Evolutionary conservation across 2,329 filamentous ascomycete genomes (phyloP).

Genomic region (Tolypocladium inflatum): DNA sequence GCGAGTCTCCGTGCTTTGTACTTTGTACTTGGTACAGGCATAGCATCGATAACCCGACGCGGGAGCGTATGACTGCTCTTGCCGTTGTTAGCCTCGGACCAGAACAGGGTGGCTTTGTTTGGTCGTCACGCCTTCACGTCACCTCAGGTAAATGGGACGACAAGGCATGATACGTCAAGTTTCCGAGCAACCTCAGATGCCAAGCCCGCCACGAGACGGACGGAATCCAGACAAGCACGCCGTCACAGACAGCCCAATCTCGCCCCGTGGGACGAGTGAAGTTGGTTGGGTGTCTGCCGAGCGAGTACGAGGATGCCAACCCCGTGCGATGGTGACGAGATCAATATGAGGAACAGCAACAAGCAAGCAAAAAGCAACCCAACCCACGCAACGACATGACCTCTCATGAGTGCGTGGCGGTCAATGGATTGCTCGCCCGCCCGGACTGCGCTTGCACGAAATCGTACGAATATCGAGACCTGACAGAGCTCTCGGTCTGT

Average conservation of each 20-base stretch:
- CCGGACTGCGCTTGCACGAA: background rate
- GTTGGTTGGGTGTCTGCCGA: background rate
- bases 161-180: background rate
- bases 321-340: background rate
- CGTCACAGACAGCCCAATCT: background rate
- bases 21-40: no score
- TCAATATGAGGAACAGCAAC: background rate
- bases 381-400: background rate
- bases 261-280: background rate
- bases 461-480: background rate
- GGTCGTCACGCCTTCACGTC: no score
- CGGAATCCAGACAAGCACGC: background rate
- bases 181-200: background rate
- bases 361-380: background rate
- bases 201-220: no score
- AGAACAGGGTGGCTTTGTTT: no score
- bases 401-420: background rate
- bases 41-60: no score
- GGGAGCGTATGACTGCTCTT: no score
- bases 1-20: no score
- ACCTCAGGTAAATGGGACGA: no score
- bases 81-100: no score
- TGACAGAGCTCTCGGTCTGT: background rate
- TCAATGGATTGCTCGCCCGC: no score
- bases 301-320: background rate